These are phyloP conservation scores for Suillus weaverae DNA, from an alignment of 768 basidiomycete species.

Conservation along the genomic window DNA sequence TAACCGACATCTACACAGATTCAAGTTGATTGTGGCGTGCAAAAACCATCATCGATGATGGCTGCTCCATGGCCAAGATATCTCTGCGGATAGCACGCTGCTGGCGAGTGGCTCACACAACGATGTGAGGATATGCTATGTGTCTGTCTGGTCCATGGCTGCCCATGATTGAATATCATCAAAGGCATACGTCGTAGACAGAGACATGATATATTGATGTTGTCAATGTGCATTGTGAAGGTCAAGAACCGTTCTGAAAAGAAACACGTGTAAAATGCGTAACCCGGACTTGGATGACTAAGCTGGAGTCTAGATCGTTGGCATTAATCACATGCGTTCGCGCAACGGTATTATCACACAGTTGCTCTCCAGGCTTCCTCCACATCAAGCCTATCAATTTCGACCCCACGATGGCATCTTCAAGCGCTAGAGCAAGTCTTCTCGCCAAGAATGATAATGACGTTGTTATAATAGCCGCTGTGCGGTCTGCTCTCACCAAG, in stretches of 20 bases:
- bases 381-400: not conserved
- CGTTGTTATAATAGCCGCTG: conserved; percentile 87
- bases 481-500: conserved; percentile 92
- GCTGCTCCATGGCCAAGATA: not conserved
- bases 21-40: not conserved
- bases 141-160: not conserved
- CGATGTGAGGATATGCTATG: not conserved
- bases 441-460: conserved; percentile 79
- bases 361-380: not conserved
- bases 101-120: not conserved
- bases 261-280: not conserved
- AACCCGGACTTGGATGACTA: not conserved
- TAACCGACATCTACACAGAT: not conserved
- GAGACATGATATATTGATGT: too few relatives aligned
- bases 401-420: conserved; percentile 16
- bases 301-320: not conserved
- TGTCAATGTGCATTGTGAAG: too few relatives aligned
- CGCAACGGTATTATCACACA: not conserved
- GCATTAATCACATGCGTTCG: not conserved
- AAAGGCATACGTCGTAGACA: not conserved
- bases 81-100: not conserved
- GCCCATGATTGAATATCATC: not conserved
- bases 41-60: not conserved
- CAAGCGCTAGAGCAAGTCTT: conserved; percentile 52
- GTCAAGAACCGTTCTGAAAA: not conserved